Evolutionary conservation across 225 moss, liverwort and hornwort species (phyloP), one percentile per base, ranked within the genome.

Genomic region (Pseudisothecium myosuroides): DNA sequence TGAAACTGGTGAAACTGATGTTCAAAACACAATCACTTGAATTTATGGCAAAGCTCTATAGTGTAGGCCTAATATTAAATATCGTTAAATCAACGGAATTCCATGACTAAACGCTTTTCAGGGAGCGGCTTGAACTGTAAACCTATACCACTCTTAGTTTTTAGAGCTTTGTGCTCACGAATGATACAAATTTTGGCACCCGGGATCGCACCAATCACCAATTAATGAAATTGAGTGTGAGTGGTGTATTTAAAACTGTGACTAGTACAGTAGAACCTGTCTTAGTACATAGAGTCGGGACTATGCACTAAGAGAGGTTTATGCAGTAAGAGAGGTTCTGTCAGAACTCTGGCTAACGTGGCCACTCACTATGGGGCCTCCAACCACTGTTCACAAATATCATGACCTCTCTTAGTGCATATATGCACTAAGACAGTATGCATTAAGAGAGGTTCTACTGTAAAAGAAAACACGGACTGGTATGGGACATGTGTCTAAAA

Each of bases 21-120:
- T 41, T 43, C 41, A 71, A 9, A 71, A 71, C 8, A 27, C 27
- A 71, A 27, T 43, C 12, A 68, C 23, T 23, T 69, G 7, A 62
- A 29, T 62, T 13, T 27, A 16, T 27, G 5, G 2, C 41, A 13
- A 72, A 43, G 27, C 27, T 15, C 43, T 9, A 15, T 7, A 5
- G 43, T 43, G 43, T 43, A 27, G 43, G 43, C 27, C 27, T 27
- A 9, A 43, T 43, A 27, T 41, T 27, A 5, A 39, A 69, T 69
- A n/a, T 39, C 2, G 14, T 23, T 23, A 13, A 67, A 39, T 3
- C 22, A 7, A 13, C 0, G 0, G 1, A 39, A 12, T 36, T n/a
- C 7, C 7, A 31, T 67, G 7, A n/a, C 23, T 68, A 23, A 67
- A 6, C 2, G n/a, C 12, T 12, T 68, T 23, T 39, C 7, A 69